Evolutionary conservation across 2,329 filamentous ascomycete genomes (phyloP), one percentile per base, ranked within the genome.

Genomic region (Sporothrix humicola): DNA sequence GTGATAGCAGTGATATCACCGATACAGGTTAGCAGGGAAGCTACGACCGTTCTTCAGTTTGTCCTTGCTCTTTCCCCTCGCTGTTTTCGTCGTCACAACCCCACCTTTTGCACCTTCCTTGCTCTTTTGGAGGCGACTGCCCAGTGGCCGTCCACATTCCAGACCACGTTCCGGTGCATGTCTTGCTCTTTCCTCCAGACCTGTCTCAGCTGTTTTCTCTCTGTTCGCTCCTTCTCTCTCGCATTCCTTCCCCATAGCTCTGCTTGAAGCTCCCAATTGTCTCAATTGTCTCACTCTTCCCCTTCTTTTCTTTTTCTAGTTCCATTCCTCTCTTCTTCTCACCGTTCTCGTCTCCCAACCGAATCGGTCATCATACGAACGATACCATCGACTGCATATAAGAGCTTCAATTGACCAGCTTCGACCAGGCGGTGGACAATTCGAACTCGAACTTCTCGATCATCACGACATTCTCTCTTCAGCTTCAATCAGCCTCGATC

Each of bases 81-180:
- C 70, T 66, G 70, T 72, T 65, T 72, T 66, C 70, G 70, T 72
- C 58, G 26, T 66, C 46, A 31, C 54, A 26, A 73, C 54, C 69
- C 71, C 63, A 70, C 54, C 66, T 73, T 70, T 46, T 69, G 48
- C 31, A 37, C 31, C 31, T 26, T 26, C 23, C 23, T 26, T 26
- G 23, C 23, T 3, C 23, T 73, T 65, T 46, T 69, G 48, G 17
- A 23, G 56, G 46, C 17, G 13, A 23, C 52, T 12, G 20, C 12
- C 23, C 56, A 20, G 46, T 58, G 37, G 56, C 52, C 31, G 50
- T 42, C 65, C 69, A 46, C 69, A 59, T 69, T 69, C 63, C 63
- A 72, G 59, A 66, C 63, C 46, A 56, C 61, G 50, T 71, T 50
- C 58, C 3, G 10, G 26, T 50, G n/a, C 15, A 15, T 52, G 26